Base-by-base conservation (phyloP, 2,329 filamentous ascomycete species). In the Fusarium torreyae region DNA sequence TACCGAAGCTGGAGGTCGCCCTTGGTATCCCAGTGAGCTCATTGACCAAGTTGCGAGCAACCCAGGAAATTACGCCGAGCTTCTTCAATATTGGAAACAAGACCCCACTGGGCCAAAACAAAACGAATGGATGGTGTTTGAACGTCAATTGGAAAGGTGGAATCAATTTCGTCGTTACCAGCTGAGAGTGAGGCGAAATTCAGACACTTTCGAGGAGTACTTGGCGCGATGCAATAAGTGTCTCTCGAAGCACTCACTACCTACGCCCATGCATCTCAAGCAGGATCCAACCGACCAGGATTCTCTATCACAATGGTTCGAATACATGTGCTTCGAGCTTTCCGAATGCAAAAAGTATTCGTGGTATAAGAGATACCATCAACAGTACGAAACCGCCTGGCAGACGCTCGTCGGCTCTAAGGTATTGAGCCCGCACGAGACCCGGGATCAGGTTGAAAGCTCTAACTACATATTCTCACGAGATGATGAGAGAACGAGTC, bases 271-370 rank as follows among this genome's bases (percentile, higher is more conserved):
- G 36, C 36, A 67, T 22, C 57, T 69, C 20, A 53, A 76, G 51
- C 36, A 76, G 44, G 74, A 79, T 53, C 69, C 64, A 4, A 52
- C 57, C 48, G 57, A 70, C 2, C 77, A 82, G 61, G 75, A 80
- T 53, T 64, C 73, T 40, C 51, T 81, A 31, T 75, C 78, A 40
- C 80, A 76, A 9, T 82, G 80, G 80, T 78, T 82, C 52, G 81
- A 82, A 66, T 82, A 78, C 56, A 67, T 81, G 20, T 66, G 57
- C 45, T 81, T 70, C 53, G 69, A 77, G 60, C 54, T 74, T 42
- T 51, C 49, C 7, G 56, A 58, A 42, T 60, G 57, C 38, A 54
- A 67, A 17, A 54, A 36, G 15, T 53, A 63, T 34, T 62, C 64
- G 9, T 57, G 62, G 57, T 75, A 74, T 57, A 67, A 53, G 22